A percentile compares a stretch with the other conserved stretches of the same genome.
Conservation (phyloP, 2,329 filamentous ascomycete species). For the Scytalidium sp. region DNA sequence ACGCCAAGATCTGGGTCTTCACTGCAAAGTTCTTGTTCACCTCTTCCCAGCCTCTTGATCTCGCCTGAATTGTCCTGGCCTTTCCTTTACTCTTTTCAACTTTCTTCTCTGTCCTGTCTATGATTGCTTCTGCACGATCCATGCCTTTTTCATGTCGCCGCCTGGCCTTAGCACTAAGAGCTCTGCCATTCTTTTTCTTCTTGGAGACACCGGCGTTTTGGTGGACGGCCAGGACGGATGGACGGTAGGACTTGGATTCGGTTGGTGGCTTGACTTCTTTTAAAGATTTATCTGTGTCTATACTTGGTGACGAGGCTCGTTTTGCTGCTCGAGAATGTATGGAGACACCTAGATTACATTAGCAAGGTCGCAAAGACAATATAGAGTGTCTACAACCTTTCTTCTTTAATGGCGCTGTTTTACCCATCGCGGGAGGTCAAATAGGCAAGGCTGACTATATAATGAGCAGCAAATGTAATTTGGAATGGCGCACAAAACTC, state of each 20-base stretch:
- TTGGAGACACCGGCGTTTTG: slow-evolving; percentile 65
- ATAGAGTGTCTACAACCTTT: slow-evolving; percentile 20
- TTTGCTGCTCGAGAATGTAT: slow-evolving; percentile 72
- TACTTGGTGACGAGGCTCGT: slow-evolving; percentile 67
- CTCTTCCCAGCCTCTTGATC: slow-evolving; percentile 56
- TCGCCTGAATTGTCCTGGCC: slow-evolving; percentile 42
- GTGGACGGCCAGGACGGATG: slow-evolving; percentile 68
- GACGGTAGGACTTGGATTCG: slow-evolving; percentile 47
- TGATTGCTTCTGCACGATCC: slow-evolving; percentile 57
- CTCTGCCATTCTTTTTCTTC: slow-evolving; percentile 56
- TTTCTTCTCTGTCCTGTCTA: slow-evolving; percentile 56
- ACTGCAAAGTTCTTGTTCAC: slow-evolving; percentile 44
- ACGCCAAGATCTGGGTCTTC: slow-evolving; percentile 21
- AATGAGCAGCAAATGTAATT: too few relatives aligned
- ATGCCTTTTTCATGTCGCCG: slow-evolving; percentile 54
- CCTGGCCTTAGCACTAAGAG: slow-evolving; percentile 52
- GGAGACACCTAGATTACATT: slow-evolving; percentile 41
- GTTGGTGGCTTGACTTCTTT: slow-evolving; percentile 54
- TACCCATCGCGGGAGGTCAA: slow-evolving; percentile 25
- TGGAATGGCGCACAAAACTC: not conserved
- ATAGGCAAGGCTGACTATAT: not conserved
- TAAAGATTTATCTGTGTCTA: slow-evolving; percentile 70
- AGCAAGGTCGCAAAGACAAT: slow-evolving; percentile 5
- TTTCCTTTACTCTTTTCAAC: slow-evolving; percentile 51
- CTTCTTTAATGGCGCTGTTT: slow-evolving; percentile 29